These are phyloP conservation scores for Aspergillus tamarii DNA, from an alignment of 2,329 filamentous ascomycete genomes.

Conservation along the genomic window DNA sequence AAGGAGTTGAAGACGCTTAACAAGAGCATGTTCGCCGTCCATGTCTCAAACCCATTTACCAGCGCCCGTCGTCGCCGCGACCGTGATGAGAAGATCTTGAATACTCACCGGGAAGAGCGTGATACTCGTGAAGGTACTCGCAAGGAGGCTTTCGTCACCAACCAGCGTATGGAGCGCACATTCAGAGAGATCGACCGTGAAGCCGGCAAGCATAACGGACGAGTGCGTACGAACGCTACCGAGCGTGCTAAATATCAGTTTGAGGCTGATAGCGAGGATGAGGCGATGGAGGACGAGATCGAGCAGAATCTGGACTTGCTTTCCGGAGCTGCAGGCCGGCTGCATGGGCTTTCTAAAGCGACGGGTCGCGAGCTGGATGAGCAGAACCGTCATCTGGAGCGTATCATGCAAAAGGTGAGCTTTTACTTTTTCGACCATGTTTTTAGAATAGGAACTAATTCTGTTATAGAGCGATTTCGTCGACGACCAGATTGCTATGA, in stretches of 20 bases:
- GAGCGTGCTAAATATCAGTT: constrained; percentile 76
- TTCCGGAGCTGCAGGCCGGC: constrained; percentile 63
- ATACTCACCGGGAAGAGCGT: constrained; percentile 64
- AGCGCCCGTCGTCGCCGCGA: constrained; percentile 65
- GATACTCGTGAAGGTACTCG: constrained; percentile 60
- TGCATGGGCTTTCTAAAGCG: constrained; percentile 74
- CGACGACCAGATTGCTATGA: constrained; percentile 79
- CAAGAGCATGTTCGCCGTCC: constrained; percentile 86
- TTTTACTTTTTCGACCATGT: background rate
- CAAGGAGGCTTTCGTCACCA: constrained; percentile 54
- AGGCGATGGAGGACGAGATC: constrained; percentile 72
- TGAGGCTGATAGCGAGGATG: constrained; percentile 72
- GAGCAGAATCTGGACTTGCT: constrained; percentile 66
- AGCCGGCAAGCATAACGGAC: constrained; percentile 50
- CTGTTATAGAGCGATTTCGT: constrained; percentile 72
- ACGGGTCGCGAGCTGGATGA: constrained; percentile 75
- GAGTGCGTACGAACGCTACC: constrained; percentile 57
- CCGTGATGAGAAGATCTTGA: constrained; percentile 70
- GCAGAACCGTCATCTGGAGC: constrained; percentile 77
- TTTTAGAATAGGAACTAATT: constrained; percentile 25
- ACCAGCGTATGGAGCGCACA: constrained; percentile 66
- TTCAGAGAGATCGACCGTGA: constrained; percentile 66
- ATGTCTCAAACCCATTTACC: constrained; percentile 78
- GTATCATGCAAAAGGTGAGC: constrained; percentile 75
- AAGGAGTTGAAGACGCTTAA: constrained; percentile 84